Base-by-base conservation (phyloP, 805 yeast species). In the Saturnispora diversa region DNA sequence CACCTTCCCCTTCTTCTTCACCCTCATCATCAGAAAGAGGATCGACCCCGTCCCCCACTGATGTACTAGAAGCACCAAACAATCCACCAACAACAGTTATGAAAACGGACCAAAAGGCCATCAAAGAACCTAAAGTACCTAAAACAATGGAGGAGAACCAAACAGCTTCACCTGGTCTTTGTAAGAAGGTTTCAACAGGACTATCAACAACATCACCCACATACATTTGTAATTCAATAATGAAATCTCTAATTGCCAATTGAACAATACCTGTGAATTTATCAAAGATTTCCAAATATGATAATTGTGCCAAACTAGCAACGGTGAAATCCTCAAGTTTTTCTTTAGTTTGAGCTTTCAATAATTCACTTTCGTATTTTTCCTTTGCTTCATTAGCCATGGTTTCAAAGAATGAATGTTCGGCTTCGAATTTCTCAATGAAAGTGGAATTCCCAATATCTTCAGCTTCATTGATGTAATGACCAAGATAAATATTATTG, bases 401-500 rank as follows among this genome's bases (percentile, higher is more conserved):
- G 5, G 12, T 19, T 21, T 39, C 38, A 16, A 23, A 13, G 10
- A 61, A 64, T 20, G 58, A 56, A 37, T 63, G 63, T 58, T 81
- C 87, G 31, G 76, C 48, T 12, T 63, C 65, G 17, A 61, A 58
- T 57, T 81, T 81, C 19, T 74, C 69, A 25, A 60, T 50, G 59
- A 74, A 87, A 0, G 96, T 86, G 7, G 63, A 59, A 56, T 88
- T 87, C 24, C 96, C 97, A 48, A 87, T 67, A 8, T 55, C 42
- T 64, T 88, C 95, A 10, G 96, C 96, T 54, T 87, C 95, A 28
- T 64, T 66, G n/a, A 87, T 65, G 2, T 84, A 76, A 55, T 84
- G 88, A 23, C 96, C 96, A 45, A 87, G 59, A 58, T 87, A 88
- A 45, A 87, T 75, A 63, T 87, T 84, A 58, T 85, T 85, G 56